Conservation (phyloP, 2,329 filamentous ascomycete genomes). For the Botrytis sinoallii region DNA sequence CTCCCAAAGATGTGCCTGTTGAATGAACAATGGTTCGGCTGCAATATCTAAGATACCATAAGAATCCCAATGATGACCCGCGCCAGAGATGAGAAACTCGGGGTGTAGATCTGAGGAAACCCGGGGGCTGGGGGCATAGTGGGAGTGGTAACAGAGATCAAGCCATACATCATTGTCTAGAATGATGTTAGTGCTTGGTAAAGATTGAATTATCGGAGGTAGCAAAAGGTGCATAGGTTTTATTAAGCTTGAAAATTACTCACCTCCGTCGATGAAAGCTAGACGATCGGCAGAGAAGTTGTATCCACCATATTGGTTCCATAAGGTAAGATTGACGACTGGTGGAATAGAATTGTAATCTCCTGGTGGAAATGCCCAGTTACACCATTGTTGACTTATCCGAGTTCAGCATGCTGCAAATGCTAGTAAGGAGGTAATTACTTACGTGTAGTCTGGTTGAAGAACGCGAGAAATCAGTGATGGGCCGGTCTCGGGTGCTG, state of each 20-base stretch:
- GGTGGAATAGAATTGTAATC: slow-evolving; percentile 45
- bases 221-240: neutral
- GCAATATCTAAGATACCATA: slow-evolving; percentile 36
- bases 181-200: slow-evolving; percentile 6
- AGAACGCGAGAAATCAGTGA: slow-evolving; percentile 48
- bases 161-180: slow-evolving; percentile 48
- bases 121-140: slow-evolving; percentile 41
- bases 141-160: slow-evolving; percentile 50
- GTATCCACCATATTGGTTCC: slow-evolving; percentile 48
- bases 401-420: neutral
- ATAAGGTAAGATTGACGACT: slow-evolving; percentile 42
- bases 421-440: neutral
- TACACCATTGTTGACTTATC: slow-evolving; percentile 46
- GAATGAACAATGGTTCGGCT: slow-evolving; percentile 50
- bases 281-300: slow-evolving; percentile 46
- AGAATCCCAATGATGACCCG: slow-evolving; percentile 50
- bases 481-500: slow-evolving; percentile 44
- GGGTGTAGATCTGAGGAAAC: slow-evolving; percentile 45
- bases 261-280: slow-evolving; percentile 50
- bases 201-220: neutral
- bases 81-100: slow-evolving; percentile 48
- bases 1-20: slow-evolving; percentile 50
- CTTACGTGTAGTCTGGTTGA: slow-evolving; percentile 49
- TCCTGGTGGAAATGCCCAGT: slow-evolving; percentile 51
- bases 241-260: slow-evolving; percentile 19